Conservation (phyloP, 2,329 filamentous ascomycete species). For the Aspergillus oerlinghausenensis region DNA sequence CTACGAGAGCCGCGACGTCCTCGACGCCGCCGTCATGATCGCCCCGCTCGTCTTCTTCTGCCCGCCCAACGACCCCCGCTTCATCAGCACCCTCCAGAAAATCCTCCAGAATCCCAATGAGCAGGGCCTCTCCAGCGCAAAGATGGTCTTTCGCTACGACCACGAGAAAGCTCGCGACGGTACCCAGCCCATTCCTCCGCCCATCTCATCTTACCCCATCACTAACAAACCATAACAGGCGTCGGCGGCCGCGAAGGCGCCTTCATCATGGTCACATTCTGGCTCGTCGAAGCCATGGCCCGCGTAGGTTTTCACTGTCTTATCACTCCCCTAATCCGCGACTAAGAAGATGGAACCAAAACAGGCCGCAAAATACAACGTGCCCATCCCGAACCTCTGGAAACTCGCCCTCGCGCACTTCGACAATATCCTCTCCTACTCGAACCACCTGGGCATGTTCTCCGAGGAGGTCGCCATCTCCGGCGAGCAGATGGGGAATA, state of each 20-base stretch:
- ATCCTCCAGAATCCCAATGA: slow-evolving; percentile 70
- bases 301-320: slow-evolving; percentile 46
- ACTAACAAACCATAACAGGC: slow-evolving; percentile 40
- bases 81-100: slow-evolving; percentile 65
- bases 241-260: slow-evolving; percentile 71
- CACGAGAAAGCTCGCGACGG: slow-evolving; percentile 65
- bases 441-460: slow-evolving; percentile 74
- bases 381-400: slow-evolving; percentile 30
- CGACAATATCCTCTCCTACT: slow-evolving; percentile 72
- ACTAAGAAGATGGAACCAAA: no score
- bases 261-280: slow-evolving; percentile 79
- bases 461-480: slow-evolving; percentile 71
- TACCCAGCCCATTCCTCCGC: slow-evolving; percentile 33
- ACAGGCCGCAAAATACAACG: slow-evolving; percentile 26
- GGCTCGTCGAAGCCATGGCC: slow-evolving; percentile 74
- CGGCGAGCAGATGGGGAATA: slow-evolving; percentile 75
- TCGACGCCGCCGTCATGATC: slow-evolving; percentile 72
- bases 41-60: slow-evolving; percentile 78
- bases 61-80: slow-evolving; percentile 70
- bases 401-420: slow-evolving; percentile 61
- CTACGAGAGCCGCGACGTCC: slow-evolving; percentile 64
- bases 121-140: slow-evolving; percentile 69
- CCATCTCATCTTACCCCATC: background rate
- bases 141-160: slow-evolving; percentile 71
- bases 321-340: no score